These are phyloP conservation scores for Alloascoidea africana DNA, from an alignment of 805 yeast species.

Conservation along the genomic window DNA sequence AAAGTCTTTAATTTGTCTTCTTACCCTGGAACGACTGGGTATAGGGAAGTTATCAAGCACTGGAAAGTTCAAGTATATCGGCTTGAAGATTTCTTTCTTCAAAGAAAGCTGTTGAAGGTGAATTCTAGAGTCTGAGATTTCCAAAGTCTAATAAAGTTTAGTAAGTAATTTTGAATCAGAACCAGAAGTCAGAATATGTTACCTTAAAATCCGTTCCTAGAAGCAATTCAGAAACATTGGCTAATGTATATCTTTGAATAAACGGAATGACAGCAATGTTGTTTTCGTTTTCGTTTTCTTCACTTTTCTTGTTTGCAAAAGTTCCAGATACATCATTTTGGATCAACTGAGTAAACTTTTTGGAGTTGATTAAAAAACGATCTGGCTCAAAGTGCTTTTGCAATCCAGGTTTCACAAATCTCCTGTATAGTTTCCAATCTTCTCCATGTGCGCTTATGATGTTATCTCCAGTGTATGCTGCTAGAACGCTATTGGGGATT, in stretches of 20 bases:
- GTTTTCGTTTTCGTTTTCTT: neutral
- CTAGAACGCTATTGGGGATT: slow-evolving; percentile 37
- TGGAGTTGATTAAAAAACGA: too few relatives aligned
- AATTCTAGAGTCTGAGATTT: slow-evolving; percentile 16
- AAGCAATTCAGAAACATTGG: slow-evolving; percentile 33
- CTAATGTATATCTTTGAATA: slow-evolving; percentile 31
- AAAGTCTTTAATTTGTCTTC: too few relatives aligned
- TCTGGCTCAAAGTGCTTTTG: slow-evolving; percentile 27
- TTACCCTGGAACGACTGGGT: slow-evolving; percentile 28
- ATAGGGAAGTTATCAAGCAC: slow-evolving; percentile 32
- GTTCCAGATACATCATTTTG: neutral
- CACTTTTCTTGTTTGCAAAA: neutral
- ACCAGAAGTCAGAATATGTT: too few relatives aligned
- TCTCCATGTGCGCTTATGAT: slow-evolving; percentile 43
- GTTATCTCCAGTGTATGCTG: slow-evolving; percentile 45
- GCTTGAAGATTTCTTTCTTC: slow-evolving; percentile 38
- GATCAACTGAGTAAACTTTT: neutral
- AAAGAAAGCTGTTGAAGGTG: slow-evolving; percentile 26
- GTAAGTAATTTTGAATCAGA: neutral
- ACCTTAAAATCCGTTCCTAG: slow-evolving; percentile 30
- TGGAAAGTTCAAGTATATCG: slow-evolving; percentile 41
- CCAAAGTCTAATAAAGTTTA: slow-evolving; percentile 22
- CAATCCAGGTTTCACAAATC: slow-evolving; percentile 28
- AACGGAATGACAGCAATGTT: slow-evolving; percentile 20
- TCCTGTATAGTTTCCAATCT: slow-evolving; percentile 34